Evolutionary conservation across 495 filamentous ascomycete genomes (phyloP), one percentile per base, ranked within the genome.

Genomic region (Barbatosphaeria neglecta): DNA sequence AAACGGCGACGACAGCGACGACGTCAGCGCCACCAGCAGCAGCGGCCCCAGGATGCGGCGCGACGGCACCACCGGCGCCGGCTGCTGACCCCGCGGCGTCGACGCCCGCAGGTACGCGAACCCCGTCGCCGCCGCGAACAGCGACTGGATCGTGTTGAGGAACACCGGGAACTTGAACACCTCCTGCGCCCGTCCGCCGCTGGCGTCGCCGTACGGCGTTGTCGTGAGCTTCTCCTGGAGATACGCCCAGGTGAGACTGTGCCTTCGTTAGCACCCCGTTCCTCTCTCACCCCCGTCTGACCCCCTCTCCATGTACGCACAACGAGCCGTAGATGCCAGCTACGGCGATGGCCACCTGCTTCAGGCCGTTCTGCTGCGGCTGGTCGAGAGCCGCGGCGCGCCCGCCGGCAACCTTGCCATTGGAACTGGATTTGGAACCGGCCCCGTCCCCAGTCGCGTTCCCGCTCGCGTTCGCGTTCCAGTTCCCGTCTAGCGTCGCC

Each of bases 221-320:
- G 93, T 97, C 8, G 90, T 97, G 56, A 98, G 90, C 46, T 90
- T 87, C 63, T 98, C 92, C 75, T 98, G 92, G 45, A 98, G 81
- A 53, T 95, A 78, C 37, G 85, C 92, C 92, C 92, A 98, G 40
- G 88, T 85, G 2, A 98, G 73, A 64, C 92, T 96, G 46, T 4
- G 23, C 15, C 31, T 9, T 25, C 4, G 24, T 25, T 9, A 4
- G 9, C 24, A 25, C 24, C 24, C 24, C 24, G n/a, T n/a, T n/a
- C n/a, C n/a, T n/a, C n/a, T n/a, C n/a, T 25, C 24, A 4, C 24
- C 24, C 24, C 24, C 4, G 6, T 35, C 9, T 16, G n/a, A 18
- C 1, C n/a, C n/a, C n/a, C n/a, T 19, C 23, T 19, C 20, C 41
- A 17, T 40, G 31, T 38, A 68, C 83, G 57, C 78, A 96, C 92